These are phyloP conservation scores for Microcyclospora tardicrescens DNA, from an alignment of 2,329 filamentous ascomycete genomes.

Conservation along the genomic window DNA sequence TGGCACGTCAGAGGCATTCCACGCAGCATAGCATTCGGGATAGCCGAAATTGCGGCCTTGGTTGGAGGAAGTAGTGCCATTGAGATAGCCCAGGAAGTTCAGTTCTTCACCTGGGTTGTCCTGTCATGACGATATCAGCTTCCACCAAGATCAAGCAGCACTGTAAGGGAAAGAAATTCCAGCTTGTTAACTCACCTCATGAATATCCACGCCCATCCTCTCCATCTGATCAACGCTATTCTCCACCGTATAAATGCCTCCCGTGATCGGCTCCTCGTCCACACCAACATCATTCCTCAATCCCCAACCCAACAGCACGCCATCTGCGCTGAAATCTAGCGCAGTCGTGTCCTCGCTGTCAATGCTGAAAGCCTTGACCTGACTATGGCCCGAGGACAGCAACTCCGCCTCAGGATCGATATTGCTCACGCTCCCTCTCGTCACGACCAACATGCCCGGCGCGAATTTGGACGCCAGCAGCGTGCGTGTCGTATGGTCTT, in stretches of 20 bases:
- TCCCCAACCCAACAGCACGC: constrained; percentile 49
- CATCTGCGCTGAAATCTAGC: constrained; percentile 40
- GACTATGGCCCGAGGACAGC: constrained; percentile 46
- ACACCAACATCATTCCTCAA: constrained; percentile 61
- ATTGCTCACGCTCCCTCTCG: constrained; percentile 51
- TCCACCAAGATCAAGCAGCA: constrained; percentile 9
- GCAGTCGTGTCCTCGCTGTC: constrained; percentile 22
- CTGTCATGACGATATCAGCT: constrained; percentile 44
- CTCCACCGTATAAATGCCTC: constrained; percentile 47
- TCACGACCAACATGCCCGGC: constrained; percentile 48
- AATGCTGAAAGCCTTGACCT: constrained; percentile 51
- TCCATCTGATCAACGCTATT: constrained; percentile 55
- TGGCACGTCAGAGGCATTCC: constrained; percentile 42
- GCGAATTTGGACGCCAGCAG: constrained; percentile 46
- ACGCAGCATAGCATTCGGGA: constrained; percentile 55
- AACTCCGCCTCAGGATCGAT: constrained; percentile 44
- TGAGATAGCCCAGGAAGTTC: constrained; percentile 55
- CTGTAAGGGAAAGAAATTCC: constrained; percentile 17
- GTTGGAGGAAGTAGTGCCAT: constrained; percentile 30
- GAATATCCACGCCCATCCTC: constrained; percentile 18
- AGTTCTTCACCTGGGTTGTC: constrained; percentile 63
- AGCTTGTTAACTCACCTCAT: constrained; percentile 19
- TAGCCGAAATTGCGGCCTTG: constrained; percentile 54
- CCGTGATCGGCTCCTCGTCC: constrained; percentile 44
- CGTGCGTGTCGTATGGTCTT: constrained; percentile 54